These are phyloP conservation scores for Tulasnella sp. DNA, from an alignment of 768 basidiomycete species.

Conservation along the genomic window DNA sequence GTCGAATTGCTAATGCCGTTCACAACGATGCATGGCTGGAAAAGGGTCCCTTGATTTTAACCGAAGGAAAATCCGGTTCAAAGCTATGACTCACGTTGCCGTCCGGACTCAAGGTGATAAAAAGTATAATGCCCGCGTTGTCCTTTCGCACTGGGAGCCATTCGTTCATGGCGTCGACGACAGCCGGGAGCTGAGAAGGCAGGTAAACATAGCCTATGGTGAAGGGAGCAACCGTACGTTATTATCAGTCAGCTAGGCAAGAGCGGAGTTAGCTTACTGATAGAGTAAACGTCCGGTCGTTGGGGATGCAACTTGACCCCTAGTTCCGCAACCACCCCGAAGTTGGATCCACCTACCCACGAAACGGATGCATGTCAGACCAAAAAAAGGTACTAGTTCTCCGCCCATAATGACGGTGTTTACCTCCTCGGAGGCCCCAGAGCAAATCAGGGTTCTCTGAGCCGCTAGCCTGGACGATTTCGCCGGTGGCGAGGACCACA, in stretches of 20 bases:
- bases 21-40: background rate
- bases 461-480: slow-evolving; percentile 12
- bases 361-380: background rate
- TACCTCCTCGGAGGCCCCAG: slow-evolving; percentile 28
- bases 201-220: slow-evolving; percentile 5
- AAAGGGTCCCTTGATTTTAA: no score
- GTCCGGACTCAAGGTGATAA: background rate
- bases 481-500: slow-evolving; percentile 23
- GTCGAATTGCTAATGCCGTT: background rate
- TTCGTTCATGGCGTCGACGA: background rate
- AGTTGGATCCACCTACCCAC: slow-evolving; percentile 19
- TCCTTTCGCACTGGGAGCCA: slow-evolving; percentile 14
- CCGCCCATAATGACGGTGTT: background rate
- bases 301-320: slow-evolving; percentile 11
- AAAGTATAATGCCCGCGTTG: background rate
- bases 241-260: background rate
- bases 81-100: background rate
- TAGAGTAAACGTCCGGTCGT: slow-evolving; percentile 9
- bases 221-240: background rate
- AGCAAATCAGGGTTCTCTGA: slow-evolving; percentile 17
- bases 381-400: no score
- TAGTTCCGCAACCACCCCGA: slow-evolving; percentile 10
- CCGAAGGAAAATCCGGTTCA: no score
- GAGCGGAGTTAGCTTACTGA: background rate
- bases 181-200: slow-evolving; percentile 2